A percentile compares a stretch with the other conserved stretches of the same genome.
Evolutionary conservation across 1,284 basidiomycete genomes (phyloP).

Genomic region (Inonotus obliquus): DNA sequence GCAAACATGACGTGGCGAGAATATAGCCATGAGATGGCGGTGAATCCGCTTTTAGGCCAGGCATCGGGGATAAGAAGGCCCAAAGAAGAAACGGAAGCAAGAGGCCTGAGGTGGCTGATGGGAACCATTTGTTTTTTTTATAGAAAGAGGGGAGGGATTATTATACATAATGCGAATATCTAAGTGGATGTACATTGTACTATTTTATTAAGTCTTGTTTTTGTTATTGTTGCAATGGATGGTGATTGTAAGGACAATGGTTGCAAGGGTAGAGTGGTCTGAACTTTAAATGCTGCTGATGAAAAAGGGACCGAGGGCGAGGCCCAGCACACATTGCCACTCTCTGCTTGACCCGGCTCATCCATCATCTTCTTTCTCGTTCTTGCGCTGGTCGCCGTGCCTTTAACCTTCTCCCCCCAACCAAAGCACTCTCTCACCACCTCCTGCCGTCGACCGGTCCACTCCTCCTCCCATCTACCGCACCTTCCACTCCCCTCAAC

Average conservation of each 20-base stretch:
- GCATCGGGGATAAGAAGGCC: too few species aligned
- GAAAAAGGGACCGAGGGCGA: background rate
- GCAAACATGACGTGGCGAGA: background rate
- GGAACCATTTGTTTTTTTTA: too few species aligned
- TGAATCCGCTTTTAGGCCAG: too few species aligned
- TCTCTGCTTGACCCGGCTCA: background rate
- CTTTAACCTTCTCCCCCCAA: background rate
- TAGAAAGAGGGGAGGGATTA: too few species aligned
- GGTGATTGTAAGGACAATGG: background rate
- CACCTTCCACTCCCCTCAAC: slow-evolving; percentile 20
- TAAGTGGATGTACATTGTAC: background rate
- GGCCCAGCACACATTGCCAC: background rate
- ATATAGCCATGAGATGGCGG: too few species aligned
- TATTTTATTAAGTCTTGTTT: background rate
- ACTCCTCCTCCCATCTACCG: slow-evolving; percentile 24
- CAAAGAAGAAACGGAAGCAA: too few species aligned
- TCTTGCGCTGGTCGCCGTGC: background rate
- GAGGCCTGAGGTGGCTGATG: too few species aligned
- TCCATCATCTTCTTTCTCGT: background rate
- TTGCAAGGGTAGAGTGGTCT: too few species aligned
- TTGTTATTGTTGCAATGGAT: background rate
- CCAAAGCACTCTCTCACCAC: slow-evolving; percentile 7
- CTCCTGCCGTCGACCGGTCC: slow-evolving; percentile 29
- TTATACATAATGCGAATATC: background rate
- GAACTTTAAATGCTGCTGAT: too few species aligned